Base-by-base conservation (phyloP, 2,329 filamentous ascomycete genomes). In the Paecilomyces dactylethromorphus region DNA sequence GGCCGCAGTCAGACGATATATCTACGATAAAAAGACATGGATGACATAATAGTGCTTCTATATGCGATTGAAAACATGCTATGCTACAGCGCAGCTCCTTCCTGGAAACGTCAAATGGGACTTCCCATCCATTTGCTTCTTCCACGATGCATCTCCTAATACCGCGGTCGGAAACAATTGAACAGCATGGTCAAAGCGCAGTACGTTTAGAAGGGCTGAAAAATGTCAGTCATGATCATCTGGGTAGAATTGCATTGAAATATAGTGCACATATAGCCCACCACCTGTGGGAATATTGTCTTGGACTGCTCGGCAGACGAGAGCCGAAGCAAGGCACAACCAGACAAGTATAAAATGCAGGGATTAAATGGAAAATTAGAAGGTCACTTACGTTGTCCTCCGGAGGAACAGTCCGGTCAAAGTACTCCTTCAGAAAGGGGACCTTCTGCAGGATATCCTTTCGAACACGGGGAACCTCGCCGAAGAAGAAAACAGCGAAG, bases 401-500 rank as follows among this genome's bases (percentile, higher is more conserved):
- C 21, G 84, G 82, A 61, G 84, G 74, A 64, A 87, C 76, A 71
- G 83, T 80, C 62, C 79, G 75, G 67, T 81, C 74, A 71, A 81
- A 87, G 74, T 83, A 84, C 58, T 73, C 70, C 62, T 82, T 81
- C 55, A 87, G 74, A 64, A 86, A 71, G 6, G 85, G 85, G 26
- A 87, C 67, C 75, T 85, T 82, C 74, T 81, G 78, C 71, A 86
- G 78, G 64, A 87, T 84, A 69, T 87, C 85, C 66, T 82, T 79
- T 69, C 83, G 78, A 53, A 88, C 83, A 68, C 79, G 81, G 60
- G 85, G 85, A 26, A 87, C 79, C 66, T 86, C 84, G 66, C 83
- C 82, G 75, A 87, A 83, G 79, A 87, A 85, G 78, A 84, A 87
- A 65, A 87, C 70, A 39, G 82, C 83, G 73, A 84, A 83, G 69